Evolutionary conservation across 1,284 basidiomycete species (phyloP).

Genomic region (Cutaneotrichosporon cavernicola): DNA sequence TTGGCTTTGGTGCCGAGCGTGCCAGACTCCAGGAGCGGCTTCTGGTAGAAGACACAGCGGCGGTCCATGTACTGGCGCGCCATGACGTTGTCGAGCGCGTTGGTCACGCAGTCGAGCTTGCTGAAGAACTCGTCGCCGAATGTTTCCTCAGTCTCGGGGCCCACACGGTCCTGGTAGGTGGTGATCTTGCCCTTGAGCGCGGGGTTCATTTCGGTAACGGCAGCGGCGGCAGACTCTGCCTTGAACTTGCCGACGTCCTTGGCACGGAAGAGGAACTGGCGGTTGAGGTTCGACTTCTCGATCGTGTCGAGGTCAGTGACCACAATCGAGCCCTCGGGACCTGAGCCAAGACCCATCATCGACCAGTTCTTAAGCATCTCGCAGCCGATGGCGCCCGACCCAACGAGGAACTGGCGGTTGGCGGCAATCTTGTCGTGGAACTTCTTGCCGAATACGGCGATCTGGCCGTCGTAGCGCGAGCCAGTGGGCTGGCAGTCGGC

Average conservation of each 20-base stretch:
- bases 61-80: conserved; percentile 99
- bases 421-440: conserved; percentile 94
- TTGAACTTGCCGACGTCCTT: conserved; percentile 99
- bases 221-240: conserved; percentile 87
- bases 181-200: conserved; percentile 84
- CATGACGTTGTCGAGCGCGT: conserved; percentile 97
- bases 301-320: conserved; percentile 99
- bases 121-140: conserved; percentile 90
- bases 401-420: conserved; percentile 93
- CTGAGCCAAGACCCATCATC: conserved; percentile 94
- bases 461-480: conserved; percentile 89
- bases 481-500: conserved; percentile 79
- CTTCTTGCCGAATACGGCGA: conserved; percentile 87
- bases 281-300: conserved; percentile 97
- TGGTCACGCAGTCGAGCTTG: conserved; percentile 91
- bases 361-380: conserved; percentile 99
- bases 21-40: conserved; percentile 94
- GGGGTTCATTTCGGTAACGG: conserved; percentile 96
- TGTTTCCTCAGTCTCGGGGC: conserved; percentile 85
- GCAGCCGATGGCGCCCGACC: conserved; percentile 97
- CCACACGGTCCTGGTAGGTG: conserved; percentile 91
- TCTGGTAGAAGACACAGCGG: conserved; percentile 95
- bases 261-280: conserved; percentile 96
- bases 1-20: conserved; percentile 99
- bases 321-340: conserved; percentile 77